Percentiles rank a stretch among this genome's conserved stretches.
Evolutionary conservation across 2,329 filamentous ascomycete genomes (phyloP).

Genomic region (Penicillium sp.): DNA sequence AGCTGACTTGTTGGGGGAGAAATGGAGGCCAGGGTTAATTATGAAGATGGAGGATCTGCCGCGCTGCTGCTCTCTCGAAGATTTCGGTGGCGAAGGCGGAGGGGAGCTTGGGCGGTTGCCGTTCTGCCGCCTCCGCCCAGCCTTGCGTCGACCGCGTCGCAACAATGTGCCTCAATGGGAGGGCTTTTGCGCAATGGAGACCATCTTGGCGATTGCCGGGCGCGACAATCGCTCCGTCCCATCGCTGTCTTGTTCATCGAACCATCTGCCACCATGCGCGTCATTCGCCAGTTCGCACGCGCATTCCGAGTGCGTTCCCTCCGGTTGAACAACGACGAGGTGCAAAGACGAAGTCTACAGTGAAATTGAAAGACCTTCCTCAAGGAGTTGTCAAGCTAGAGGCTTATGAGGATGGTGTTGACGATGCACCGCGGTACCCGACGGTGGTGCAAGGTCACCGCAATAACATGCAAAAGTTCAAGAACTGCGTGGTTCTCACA

Average conservation of each 20-base stretch:
- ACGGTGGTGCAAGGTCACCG: slow-evolving; percentile 86
- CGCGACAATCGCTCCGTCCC: slow-evolving; percentile 5
- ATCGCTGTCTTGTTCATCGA: slow-evolving; percentile 29
- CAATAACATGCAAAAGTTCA: slow-evolving; percentile 87
- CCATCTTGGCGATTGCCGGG: slow-evolving; percentile 2
- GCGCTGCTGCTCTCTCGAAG: too few species aligned
- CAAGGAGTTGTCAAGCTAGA: slow-evolving; percentile 59
- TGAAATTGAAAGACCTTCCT: slow-evolving; percentile 55
- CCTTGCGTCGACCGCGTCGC: slow-evolving; percentile 14
- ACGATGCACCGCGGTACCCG: slow-evolving; percentile 69
- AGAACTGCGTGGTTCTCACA: slow-evolving; percentile 87
- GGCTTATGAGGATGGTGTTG: slow-evolving; percentile 46
- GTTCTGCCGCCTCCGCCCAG: slow-evolving; percentile 20
- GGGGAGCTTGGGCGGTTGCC: slow-evolving; percentile 22
- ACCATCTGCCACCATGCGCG: slow-evolving; percentile 38
- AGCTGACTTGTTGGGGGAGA: slow-evolving; percentile 30
- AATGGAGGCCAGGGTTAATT: slow-evolving; percentile 34
- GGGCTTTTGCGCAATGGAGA: slow-evolving; percentile 15
- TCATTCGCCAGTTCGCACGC: slow-evolving; percentile 24
- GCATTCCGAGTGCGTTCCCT: slow-evolving; percentile 17
- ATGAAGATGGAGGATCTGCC: slow-evolving; percentile 19
- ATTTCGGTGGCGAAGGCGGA: slow-evolving; percentile 42
- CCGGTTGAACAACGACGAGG: slow-evolving; percentile 27
- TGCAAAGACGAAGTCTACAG: slow-evolving; percentile 43
- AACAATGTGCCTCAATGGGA: slow-evolving; percentile 33